A percentile compares a stretch with the other conserved stretches of the same genome.
These are phyloP conservation scores for Nitzschia putrida DNA, from an alignment of 108 stramenopile genomes.

Conservation along the genomic window DNA sequence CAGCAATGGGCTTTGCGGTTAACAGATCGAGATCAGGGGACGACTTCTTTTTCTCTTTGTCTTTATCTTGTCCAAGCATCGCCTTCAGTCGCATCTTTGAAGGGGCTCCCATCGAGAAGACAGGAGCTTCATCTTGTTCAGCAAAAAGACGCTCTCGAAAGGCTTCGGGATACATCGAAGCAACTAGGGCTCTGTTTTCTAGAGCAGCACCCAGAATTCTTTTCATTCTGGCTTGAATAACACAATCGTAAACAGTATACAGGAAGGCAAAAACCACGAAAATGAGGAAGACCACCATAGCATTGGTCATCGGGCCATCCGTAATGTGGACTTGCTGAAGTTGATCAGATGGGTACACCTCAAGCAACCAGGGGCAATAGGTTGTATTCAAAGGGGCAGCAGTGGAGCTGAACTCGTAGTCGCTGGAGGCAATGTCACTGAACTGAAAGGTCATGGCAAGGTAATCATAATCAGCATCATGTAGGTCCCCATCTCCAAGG, in stretches of 20 bases:
- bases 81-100: background rate
- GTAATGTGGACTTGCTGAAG: slow-evolving; percentile 11
- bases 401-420: slow-evolving; percentile 2
- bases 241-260: slow-evolving; percentile 26
- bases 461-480: slow-evolving; percentile 43
- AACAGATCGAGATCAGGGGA: background rate
- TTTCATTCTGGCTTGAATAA: slow-evolving; percentile 27
- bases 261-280: slow-evolving; percentile 19
- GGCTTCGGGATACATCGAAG: slow-evolving; percentile 27
- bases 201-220: slow-evolving; percentile 23
- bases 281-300: slow-evolving; percentile 11
- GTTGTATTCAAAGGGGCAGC: slow-evolving; percentile 7
- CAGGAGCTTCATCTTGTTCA: background rate
- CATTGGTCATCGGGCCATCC: slow-evolving; percentile 1
- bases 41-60: background rate
- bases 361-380: slow-evolving; percentile 12
- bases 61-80: background rate
- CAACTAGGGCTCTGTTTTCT: slow-evolving; percentile 9
- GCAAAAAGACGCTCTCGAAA: slow-evolving; percentile 17
- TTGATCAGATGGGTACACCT: slow-evolving; percentile 20
- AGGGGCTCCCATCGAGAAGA: background rate
- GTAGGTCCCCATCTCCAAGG: slow-evolving; percentile 52
- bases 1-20: slow-evolving; percentile 3
- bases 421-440: slow-evolving; percentile 11
- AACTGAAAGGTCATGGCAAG: background rate